Evolutionary conservation across 2,329 filamentous ascomycete species (phyloP), one percentile per base, ranked within the genome.

Genomic region (Coniochaeta sp.): DNA sequence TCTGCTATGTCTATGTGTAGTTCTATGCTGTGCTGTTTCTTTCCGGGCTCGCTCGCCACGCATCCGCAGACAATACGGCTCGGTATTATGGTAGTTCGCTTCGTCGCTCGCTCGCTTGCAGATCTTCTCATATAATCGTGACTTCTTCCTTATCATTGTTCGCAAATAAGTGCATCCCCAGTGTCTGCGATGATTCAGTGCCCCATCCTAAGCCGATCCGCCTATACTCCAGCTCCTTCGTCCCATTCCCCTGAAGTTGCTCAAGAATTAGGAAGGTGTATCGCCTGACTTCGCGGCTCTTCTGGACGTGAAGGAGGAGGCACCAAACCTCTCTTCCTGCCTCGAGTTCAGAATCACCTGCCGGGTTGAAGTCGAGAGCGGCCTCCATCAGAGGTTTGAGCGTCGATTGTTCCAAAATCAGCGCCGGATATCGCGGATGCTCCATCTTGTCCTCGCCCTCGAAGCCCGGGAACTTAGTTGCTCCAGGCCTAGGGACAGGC

Each of bases 1-100:
- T 70, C 50, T 71, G 69, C 34, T 69, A 71, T 61, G 61, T 69
- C 26, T 70, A 71, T 58, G 64, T 70, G 26, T 71, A 56, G 47
- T 24, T 22, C 43, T 36, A 7, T 36, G 8, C 7, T 36, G 34
- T 12, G 7, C 11, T 12, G 3, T 12, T 12, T 6, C 34, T 36
- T 7, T 36, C 14, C 34, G 3, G 3, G 14, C 14, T 36, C 6
- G 11, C 11, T 36, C 7, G n/a, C n/a, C 34, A 9, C 11, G 31
- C 6, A 33, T 33, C 11, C 31, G 31, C 31, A 33, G 11, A 33
- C 11, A 33, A 33, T 6, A 6, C 11, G 6, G 31, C 31, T 33
- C 31, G 11, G 11, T 11, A 33, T 6, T 11, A 11, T 33, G 11
- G n/a, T 33, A 11, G 31, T 33, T 33, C 31, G 11, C 31, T 11